phyloP scores from a whole-genome alignment of 192 early-diverging fungal species.

The Oehlia diaphana region DNA sequence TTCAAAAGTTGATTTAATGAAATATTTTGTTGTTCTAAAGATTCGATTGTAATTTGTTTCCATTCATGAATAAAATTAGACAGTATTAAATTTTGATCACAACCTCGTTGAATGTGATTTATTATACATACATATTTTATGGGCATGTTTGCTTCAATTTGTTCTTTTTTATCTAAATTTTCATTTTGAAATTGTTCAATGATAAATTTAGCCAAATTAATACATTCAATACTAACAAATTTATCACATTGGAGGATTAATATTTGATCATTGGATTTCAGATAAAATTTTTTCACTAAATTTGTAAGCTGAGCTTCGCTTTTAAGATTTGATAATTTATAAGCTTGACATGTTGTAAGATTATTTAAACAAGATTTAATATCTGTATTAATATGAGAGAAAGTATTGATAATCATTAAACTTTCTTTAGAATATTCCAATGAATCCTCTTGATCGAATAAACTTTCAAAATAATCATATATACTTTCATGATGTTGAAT shows the following conservation, averaged over 20 bases:
- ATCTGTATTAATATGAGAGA: slow-evolving; percentile 22
- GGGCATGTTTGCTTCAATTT: no score
- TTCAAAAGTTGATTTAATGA: neutral
- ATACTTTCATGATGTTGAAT: slow-evolving; percentile 1
- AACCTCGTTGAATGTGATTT: neutral
- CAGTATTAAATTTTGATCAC: neutral
- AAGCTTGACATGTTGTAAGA: neutral
- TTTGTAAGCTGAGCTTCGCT: neutral
- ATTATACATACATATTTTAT: neutral
- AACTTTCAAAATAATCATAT: neutral
- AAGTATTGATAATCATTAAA: slow-evolving; percentile 13
- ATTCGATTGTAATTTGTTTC: neutral
- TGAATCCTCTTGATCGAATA: neutral
- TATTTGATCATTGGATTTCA: neutral
- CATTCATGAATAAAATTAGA: neutral
- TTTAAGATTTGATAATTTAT: slow-evolving; percentile 19
- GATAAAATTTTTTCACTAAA: neutral
- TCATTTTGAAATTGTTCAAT: slow-evolving; percentile 6
- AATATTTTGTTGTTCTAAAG: neutral
- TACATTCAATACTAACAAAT: neutral
- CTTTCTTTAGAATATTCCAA: neutral
- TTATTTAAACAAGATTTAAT: neutral
- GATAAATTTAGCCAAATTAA: slow-evolving; percentile 18
- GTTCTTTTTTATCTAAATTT: no score
- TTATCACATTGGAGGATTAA: slow-evolving; percentile 20